phyloP scores from a whole-genome alignment of 2,329 filamentous ascomycete species.

The Calycina herbarum region DNA sequence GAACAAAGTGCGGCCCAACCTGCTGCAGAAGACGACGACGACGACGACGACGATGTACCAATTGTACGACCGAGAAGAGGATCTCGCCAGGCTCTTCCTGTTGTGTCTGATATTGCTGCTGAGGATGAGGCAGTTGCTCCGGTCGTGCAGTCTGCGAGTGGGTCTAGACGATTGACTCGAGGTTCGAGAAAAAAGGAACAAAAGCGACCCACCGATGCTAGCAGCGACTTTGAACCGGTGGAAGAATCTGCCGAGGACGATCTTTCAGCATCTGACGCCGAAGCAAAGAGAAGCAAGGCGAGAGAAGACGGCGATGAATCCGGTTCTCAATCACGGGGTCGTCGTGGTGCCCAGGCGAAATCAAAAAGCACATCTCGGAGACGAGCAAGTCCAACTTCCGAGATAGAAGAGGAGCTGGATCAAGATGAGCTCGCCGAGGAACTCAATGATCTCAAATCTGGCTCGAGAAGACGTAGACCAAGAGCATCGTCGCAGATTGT shows the following conservation, averaged over 20 bases:
- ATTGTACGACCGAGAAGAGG: conserved; percentile 42
- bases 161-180: conserved; percentile 35
- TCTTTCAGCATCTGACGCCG: conserved; percentile 47
- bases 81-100: conserved; percentile 39
- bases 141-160: conserved; percentile 26
- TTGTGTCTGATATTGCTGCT: conserved; percentile 22
- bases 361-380: conserved; percentile 49
- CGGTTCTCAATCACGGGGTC: conserved; percentile 53
- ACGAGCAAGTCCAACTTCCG: conserved; percentile 48
- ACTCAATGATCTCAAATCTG: conserved; percentile 57
- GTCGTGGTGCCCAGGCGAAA: conserved; percentile 42
- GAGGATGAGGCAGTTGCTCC: conserved; percentile 46
- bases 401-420: conserved; percentile 59
- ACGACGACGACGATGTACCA: conserved; percentile 36
- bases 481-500: conserved; percentile 54
- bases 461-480: conserved; percentile 48
- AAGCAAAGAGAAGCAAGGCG: conserved; percentile 35
- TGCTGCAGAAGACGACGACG: conserved; percentile 28
- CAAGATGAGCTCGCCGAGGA: conserved; percentile 66
- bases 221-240: conserved; percentile 38
- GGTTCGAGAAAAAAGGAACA: conserved; percentile 29
- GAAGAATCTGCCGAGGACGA: conserved; percentile 45
- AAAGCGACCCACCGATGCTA: conserved; percentile 32
- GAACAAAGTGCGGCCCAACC: too few relatives aligned
- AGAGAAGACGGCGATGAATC: conserved; percentile 46